Evolutionary conservation across 352 stramenopile genomes (phyloP).

Genomic region (Phytophthora megakarya): DNA sequence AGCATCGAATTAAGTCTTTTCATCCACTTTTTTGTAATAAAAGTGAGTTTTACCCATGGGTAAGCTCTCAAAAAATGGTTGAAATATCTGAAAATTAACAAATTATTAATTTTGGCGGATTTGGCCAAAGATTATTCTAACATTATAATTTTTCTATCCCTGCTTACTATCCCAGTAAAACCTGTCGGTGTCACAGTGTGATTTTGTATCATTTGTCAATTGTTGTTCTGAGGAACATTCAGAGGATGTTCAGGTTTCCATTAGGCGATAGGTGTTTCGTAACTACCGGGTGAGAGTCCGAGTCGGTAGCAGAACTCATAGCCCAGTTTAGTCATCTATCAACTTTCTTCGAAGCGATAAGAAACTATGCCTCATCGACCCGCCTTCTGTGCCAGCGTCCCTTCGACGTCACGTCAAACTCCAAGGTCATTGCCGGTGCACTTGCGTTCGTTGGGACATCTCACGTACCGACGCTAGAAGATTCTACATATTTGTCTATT

Average conservation of each 20-base stretch:
- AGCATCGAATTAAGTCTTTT: no score
- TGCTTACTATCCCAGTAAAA: no score
- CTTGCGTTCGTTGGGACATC: neutral
- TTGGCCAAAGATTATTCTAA: no score
- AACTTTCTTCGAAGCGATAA: neutral
- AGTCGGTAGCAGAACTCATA: neutral
- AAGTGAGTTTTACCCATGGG: no score
- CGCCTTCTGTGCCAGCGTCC: neutral
- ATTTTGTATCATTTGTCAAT: no score
- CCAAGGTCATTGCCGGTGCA: neutral
- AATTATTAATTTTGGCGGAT: no score
- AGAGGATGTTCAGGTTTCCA: neutral
- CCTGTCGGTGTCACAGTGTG: no score
- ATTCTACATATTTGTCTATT: conserved; percentile 3
- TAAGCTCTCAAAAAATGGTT: no score
- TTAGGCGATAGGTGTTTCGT: neutral
- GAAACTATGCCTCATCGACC: neutral
- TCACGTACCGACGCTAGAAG: conserved; percentile 8
- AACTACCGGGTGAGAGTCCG: neutral
- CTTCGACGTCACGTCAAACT: neutral
- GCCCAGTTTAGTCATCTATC: neutral
- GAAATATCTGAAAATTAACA: no score
- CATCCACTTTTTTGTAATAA: no score
- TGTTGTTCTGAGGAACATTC: no score
- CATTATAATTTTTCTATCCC: no score